Evolutionary conservation across 2,329 filamentous ascomycete species (phyloP).

Genomic region (Rosellinia necatrix): DNA sequence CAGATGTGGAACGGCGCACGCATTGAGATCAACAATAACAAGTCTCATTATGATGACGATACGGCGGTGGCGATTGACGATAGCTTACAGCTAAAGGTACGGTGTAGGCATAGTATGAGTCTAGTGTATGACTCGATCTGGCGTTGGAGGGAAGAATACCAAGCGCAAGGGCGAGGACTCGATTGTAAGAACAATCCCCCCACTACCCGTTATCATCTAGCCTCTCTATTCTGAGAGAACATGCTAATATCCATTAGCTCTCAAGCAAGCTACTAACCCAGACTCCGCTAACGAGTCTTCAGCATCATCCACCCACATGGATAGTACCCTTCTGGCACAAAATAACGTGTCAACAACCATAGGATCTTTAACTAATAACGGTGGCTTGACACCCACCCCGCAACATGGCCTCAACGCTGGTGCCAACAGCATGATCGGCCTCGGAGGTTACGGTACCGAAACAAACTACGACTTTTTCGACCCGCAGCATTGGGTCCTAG

Average conservation of each 20-base stretch:
- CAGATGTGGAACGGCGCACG: slow-evolving; percentile 81
- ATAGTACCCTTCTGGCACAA: slow-evolving; percentile 60
- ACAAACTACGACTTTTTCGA: slow-evolving; percentile 87
- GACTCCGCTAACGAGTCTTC: slow-evolving; percentile 78
- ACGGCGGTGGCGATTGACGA: slow-evolving; percentile 64
- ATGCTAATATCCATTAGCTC: slow-evolving; percentile 56
- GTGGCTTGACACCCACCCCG: slow-evolving; percentile 57
- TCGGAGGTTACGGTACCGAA: slow-evolving; percentile 62
- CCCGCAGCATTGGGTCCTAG: slow-evolving; percentile 90
- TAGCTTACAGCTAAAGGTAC: slow-evolving; percentile 78
- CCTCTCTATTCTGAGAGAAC: slow-evolving; percentile 36
- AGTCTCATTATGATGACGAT: slow-evolving; percentile 55
- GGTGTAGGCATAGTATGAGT: slow-evolving; percentile 83
- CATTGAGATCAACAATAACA: slow-evolving; percentile 53
- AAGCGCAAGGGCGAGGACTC: slow-evolving; percentile 71
- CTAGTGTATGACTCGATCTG: slow-evolving; percentile 84
- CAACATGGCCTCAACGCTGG: slow-evolving; percentile 50
- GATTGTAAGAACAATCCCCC: slow-evolving; percentile 62
- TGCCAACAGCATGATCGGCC: slow-evolving; percentile 53
- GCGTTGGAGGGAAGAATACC: slow-evolving; percentile 82
- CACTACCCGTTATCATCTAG: slow-evolving; percentile 37
- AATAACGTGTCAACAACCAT: slow-evolving; percentile 55
- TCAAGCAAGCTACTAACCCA: slow-evolving; percentile 85
- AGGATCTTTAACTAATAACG: slow-evolving; percentile 54
- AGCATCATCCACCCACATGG: slow-evolving; percentile 68